Evolutionary conservation across 176 grass and related monocot species (phyloP).

Genomic region (Zoysia pacifica): DNA sequence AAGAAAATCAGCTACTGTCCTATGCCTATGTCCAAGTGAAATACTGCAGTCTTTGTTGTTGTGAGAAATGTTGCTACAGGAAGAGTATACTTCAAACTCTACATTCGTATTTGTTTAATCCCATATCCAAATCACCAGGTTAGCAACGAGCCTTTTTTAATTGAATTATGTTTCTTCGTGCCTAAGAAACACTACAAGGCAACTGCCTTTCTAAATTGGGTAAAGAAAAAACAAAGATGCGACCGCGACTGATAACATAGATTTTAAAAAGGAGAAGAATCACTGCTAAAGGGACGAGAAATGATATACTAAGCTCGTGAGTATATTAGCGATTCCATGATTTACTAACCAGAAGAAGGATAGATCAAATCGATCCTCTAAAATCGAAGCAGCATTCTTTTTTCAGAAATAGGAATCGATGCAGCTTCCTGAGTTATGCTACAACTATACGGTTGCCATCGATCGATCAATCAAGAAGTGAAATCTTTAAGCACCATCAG

Average conservation of each 20-base stretch:
- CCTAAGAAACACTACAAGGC: neutral
- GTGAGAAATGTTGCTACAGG: too few species aligned
- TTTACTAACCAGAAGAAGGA: neutral
- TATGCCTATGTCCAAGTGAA: neutral
- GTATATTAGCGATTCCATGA: neutral
- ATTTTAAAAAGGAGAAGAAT: neutral
- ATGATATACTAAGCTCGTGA: neutral
- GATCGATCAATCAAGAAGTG: neutral
- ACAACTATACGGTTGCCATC: neutral
- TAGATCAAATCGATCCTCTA: neutral
- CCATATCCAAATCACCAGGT: neutral
- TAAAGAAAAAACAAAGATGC: too few species aligned
- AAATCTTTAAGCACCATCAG: neutral
- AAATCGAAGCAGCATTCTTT: neutral
- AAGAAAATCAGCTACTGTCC: neutral
- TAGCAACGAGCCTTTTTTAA: neutral
- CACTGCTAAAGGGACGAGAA: neutral
- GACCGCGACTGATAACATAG: neutral
- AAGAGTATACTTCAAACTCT: neutral
- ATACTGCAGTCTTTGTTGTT: neutral
- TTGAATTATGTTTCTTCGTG: neutral
- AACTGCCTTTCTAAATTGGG: too few species aligned
- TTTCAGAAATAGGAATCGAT: neutral
- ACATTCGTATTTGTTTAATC: neutral
- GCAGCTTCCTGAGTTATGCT: neutral